Evolutionary conservation across 2,329 filamentous ascomycete species (phyloP).

Genomic region (Paraphaeosphaeria minitans): DNA sequence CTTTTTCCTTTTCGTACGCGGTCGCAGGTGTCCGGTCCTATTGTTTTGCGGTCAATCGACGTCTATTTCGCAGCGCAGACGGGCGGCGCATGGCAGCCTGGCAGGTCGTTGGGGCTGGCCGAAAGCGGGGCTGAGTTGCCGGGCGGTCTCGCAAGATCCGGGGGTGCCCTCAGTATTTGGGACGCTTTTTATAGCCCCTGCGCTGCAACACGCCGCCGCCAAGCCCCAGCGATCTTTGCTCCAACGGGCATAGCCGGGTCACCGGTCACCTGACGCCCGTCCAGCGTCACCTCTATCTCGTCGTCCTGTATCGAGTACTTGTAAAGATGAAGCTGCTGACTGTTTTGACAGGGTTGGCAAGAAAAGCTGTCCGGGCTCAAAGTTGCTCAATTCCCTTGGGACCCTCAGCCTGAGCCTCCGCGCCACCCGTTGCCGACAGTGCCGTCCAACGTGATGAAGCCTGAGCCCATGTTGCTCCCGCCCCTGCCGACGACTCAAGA

Average conservation of each 20-base stretch:
- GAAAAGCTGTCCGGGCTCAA: slow-evolving; percentile 82
- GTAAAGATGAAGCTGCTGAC: slow-evolving; percentile 20
- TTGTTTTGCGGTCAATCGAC: slow-evolving; percentile 10
- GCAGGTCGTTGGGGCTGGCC: slow-evolving; percentile 40
- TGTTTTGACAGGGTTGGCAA: slow-evolving; percentile 79
- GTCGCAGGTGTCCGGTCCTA: slow-evolving; percentile 11
- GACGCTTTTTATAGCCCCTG: slow-evolving; percentile 54
- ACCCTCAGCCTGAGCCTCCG: slow-evolving; percentile 69
- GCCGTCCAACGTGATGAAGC: slow-evolving; percentile 48
- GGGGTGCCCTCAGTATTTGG: slow-evolving; percentile 52
- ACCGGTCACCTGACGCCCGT: slow-evolving; percentile 41
- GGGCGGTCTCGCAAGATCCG: slow-evolving; percentile 42
- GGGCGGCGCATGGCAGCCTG: slow-evolving; percentile 29
- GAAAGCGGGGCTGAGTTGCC: slow-evolving; percentile 52
- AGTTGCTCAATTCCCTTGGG: slow-evolving; percentile 93
- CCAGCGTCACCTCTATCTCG: slow-evolving; percentile 17
- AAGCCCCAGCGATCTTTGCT: slow-evolving; percentile 41
- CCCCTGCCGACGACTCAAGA: slow-evolving; percentile 36
- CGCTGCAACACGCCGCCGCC: slow-evolving; percentile 43
- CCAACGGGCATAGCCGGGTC: slow-evolving; percentile 40
- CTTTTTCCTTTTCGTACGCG: slow-evolving; percentile 13
- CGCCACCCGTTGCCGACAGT: slow-evolving; percentile 47
- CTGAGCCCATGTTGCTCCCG: slow-evolving; percentile 37
- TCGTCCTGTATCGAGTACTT: slow-evolving; percentile 6
- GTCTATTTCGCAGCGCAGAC: slow-evolving; percentile 25